Base-by-base conservation (phyloP, 768 basidiomycete species). In the Trametes maxima region DNA sequence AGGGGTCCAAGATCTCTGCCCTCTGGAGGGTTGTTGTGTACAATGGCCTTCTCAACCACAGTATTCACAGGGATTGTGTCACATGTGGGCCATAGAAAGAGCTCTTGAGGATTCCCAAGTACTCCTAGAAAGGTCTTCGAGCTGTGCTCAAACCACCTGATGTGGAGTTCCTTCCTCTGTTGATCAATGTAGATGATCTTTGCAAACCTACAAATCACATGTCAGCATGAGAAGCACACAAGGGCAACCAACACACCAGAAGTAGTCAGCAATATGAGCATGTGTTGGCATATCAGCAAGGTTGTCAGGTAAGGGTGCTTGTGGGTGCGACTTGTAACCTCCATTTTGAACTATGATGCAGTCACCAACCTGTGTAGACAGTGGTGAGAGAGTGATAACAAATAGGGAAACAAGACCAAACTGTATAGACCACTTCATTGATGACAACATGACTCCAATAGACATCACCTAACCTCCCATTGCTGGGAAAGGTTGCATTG, bases 61-160 rank as follows among this genome's bases (percentile, higher is more conserved):
- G 69, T 60, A 4, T 69, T 62, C 28, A 85, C 59, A 3, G 72
- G 61, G 16, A 81, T 66, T 11, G 75, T 65, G 46, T 53, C 79
- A 62, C 91, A 93, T 0, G 79, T 68, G 2, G 85, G 72, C 28
- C 80, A 79, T 5, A 89, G 70, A 68, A 87, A 91, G 0, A 94
- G 69, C 64, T 94, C 90, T 56, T 85, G 85, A 0, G 82, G 75
- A 57, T 88, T 74, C 0, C 80, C 82, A 14, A 92, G 71, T 60
- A 90, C 85, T 28, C 79, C 75, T 25, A 91, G 69, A n/a, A 83
- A 69, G 0, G 85, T 88, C 56, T 82, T 80, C 0, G 83, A 82
- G 0, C 85, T 82, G 66, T 93, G 91, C 54, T 88, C 82, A 28
- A 89, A 82, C 90, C 90, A 94, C 36, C 85, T 89, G 11, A 89